Percentiles rank a stretch among this genome's conserved stretches.
phyloP scores from a whole-genome alignment of 768 basidiomycete genomes.

The Pilatotrama ljubarskyi region DNA sequence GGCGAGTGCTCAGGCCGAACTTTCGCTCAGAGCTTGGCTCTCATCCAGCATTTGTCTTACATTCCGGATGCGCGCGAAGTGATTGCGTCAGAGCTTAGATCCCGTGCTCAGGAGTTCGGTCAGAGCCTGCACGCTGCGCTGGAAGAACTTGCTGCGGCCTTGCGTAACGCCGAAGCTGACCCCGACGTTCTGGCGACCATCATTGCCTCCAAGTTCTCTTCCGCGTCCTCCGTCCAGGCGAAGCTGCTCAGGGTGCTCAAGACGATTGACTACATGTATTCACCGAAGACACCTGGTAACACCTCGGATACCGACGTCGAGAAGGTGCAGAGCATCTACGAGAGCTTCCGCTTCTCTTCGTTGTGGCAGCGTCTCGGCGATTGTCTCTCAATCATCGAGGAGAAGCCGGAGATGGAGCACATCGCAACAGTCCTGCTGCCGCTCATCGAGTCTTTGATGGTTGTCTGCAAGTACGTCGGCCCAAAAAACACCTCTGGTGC shows the following conservation, averaged over 20 bases:
- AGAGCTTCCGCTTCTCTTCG: slow-evolving; percentile 85
- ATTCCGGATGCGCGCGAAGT: slow-evolving; percentile 87
- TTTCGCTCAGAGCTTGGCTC: slow-evolving; percentile 89
- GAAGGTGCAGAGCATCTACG: slow-evolving; percentile 86
- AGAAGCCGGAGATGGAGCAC: slow-evolving; percentile 77
- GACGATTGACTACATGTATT: slow-evolving; percentile 97
- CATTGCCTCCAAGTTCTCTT: slow-evolving; percentile 87
- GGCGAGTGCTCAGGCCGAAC: slow-evolving; percentile 96
- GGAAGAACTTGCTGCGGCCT: slow-evolving; percentile 65
- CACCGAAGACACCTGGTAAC: slow-evolving; percentile 51
- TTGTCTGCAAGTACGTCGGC: slow-evolving; percentile 94
- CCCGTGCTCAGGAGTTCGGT: slow-evolving; percentile 87
- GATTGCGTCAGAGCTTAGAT: slow-evolving; percentile 83
- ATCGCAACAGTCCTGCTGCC: slow-evolving; percentile 92
- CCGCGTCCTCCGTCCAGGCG: slow-evolving; percentile 93
- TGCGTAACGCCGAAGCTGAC: slow-evolving; percentile 51
- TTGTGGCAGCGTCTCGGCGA: slow-evolving; percentile 91
- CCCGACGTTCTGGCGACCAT: slow-evolving; percentile 58
- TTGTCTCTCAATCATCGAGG: slow-evolving; percentile 81
- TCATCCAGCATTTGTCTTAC: slow-evolving; percentile 90
- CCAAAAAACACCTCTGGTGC: slow-evolving; percentile 51
- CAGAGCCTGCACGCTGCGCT: slow-evolving; percentile 73
- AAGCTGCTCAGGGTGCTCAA: slow-evolving; percentile 93
- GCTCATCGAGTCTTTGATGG: slow-evolving; percentile 95
- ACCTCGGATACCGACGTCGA: slow-evolving; percentile 60